Conservation (phyloP, 2,329 filamentous ascomycete species). For the Trichoderma koningiopsis region DNA sequence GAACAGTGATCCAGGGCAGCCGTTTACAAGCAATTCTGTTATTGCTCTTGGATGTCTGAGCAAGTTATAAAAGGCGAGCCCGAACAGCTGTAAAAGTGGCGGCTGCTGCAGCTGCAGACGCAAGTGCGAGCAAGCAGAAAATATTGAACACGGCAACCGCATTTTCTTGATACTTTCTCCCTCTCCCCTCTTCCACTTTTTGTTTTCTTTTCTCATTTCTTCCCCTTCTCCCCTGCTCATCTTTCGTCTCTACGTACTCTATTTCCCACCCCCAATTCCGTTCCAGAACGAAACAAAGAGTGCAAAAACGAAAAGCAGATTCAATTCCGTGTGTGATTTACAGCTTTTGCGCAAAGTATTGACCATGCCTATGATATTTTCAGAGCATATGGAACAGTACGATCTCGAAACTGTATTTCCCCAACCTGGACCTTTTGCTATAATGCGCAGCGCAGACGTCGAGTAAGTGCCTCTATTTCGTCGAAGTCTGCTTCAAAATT, state of each 20-base stretch:
- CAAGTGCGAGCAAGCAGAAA: background rate
- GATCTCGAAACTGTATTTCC: conserved; percentile 20
- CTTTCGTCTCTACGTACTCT: background rate
- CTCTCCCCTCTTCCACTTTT: too few relatives aligned
- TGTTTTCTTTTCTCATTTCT: background rate
- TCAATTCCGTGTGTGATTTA: background rate
- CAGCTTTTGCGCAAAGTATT: background rate
- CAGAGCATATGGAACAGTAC: conserved; percentile 19
- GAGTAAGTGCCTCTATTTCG: background rate
- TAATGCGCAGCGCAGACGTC: background rate
- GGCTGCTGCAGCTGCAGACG: background rate
- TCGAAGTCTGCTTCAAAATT: background rate
- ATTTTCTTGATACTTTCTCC: background rate
- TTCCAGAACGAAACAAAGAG: background rate
- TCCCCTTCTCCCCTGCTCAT: background rate
- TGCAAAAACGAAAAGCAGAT: too few relatives aligned
- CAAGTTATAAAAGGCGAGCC: conserved; percentile 2
- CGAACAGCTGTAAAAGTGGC: conserved; percentile 5
- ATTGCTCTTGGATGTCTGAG: background rate
- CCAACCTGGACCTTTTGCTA: background rate
- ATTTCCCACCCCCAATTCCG: background rate
- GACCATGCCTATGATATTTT: conserved; percentile 22
- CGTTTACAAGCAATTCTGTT: background rate
- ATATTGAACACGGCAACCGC: background rate
- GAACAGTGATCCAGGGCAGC: background rate